Evolutionary conservation across 805 yeast genomes (phyloP).

Genomic region (Metschnikowia reukaufii): DNA sequence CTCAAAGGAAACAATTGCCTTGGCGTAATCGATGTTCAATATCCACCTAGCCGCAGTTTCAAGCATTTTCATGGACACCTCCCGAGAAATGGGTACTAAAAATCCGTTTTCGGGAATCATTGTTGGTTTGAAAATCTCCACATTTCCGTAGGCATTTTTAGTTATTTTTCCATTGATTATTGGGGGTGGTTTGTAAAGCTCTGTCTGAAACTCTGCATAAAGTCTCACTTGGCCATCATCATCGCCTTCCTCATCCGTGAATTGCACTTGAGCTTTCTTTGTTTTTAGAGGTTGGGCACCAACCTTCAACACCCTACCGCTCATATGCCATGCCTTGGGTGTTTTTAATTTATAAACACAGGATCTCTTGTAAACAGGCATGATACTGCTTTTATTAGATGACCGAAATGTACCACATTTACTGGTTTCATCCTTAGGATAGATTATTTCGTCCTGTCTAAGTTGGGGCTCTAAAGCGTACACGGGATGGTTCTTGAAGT

Average conservation of each 20-base stretch:
- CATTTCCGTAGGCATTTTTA: constrained; percentile 77
- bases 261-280: constrained; percentile 7
- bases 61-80: constrained; percentile 46
- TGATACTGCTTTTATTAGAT: constrained; percentile 22
- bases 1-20: constrained; percentile 85
- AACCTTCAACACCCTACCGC: constrained; percentile 70
- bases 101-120: constrained; percentile 86
- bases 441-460: constrained; percentile 66
- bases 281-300: constrained; percentile 66
- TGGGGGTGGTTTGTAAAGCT: constrained; percentile 63
- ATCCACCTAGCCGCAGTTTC: constrained; percentile 66
- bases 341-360: constrained; percentile 66
- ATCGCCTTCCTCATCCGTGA: constrained; percentile 47
- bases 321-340: constrained; percentile 82
- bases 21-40: constrained; percentile 74
- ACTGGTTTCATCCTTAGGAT: constrained; percentile 54
- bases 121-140: constrained; percentile 71
- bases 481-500: constrained; percentile 82
- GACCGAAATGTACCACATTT: constrained; percentile 69
- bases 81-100: constrained; percentile 39
- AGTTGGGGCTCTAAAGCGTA: constrained; percentile 79
- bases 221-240: constrained; percentile 53
- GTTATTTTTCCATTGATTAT: constrained; percentile 66
- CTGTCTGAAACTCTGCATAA: constrained; percentile 80
- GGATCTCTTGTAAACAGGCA: constrained; percentile 67